phyloP scores from a whole-genome alignment of 2,329 filamentous ascomycete species.

The Phoma herbarum region DNA sequence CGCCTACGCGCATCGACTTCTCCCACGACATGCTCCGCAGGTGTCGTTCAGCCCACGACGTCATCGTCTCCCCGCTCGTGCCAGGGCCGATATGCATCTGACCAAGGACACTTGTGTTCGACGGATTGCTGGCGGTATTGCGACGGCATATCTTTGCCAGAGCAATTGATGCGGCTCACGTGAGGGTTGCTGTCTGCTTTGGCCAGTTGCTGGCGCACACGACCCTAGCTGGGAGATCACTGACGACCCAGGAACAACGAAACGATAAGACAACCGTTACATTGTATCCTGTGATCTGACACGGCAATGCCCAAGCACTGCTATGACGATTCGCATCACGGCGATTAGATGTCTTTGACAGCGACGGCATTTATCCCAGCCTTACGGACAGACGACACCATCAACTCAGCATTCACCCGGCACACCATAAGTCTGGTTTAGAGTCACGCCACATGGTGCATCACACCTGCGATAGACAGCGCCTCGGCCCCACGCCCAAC shows the following conservation, averaged over 20 bases:
- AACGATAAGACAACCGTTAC: not conserved
- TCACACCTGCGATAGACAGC: too few relatives aligned
- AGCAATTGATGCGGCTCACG: conserved; percentile 7
- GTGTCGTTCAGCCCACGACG: conserved; percentile 33
- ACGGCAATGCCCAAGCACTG: not conserved
- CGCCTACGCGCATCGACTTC: conserved; percentile 19
- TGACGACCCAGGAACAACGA: conserved; percentile 9
- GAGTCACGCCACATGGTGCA: not conserved
- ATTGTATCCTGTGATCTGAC: not conserved
- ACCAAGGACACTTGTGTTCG: not conserved
- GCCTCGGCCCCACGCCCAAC: too few relatives aligned
- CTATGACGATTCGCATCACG: not conserved
- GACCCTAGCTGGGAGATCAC: not conserved
- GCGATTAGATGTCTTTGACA: not conserved
- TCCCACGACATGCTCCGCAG: conserved; percentile 1
- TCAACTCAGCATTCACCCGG: too few relatives aligned
- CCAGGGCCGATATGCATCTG: not conserved
- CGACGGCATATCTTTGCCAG: not conserved
- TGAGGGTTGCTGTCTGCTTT: conserved; percentile 11
- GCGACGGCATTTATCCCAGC: not conserved
- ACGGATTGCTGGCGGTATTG: not conserved
- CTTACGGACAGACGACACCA: too few relatives aligned
- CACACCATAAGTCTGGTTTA: not conserved
- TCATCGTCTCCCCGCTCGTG: conserved; percentile 32
- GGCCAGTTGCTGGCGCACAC: conserved; percentile 8